A percentile compares a stretch with the other conserved stretches of the same genome.
Evolutionary conservation across 1,139 yeast genomes (phyloP).

Genomic region (Lodderomyces oxycetoniae): DNA sequence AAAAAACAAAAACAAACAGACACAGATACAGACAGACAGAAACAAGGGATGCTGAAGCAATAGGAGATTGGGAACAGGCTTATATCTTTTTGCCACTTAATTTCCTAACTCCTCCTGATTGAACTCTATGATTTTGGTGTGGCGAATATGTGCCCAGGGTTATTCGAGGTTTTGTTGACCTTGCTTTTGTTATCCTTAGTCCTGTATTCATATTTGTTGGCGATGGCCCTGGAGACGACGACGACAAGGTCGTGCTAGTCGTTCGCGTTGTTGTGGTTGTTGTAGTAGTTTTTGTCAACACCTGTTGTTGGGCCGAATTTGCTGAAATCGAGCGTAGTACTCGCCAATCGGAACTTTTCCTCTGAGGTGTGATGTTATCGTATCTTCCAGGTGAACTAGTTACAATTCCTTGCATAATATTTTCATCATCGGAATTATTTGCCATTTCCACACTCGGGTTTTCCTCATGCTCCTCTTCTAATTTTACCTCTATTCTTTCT

Average conservation of each 20-base stretch:
- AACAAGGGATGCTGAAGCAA: too few relatives aligned
- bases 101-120: constrained; percentile 39
- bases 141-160: constrained; percentile 6
- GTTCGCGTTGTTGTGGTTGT: constrained; percentile 49
- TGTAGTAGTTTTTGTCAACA: constrained; percentile 38
- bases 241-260: constrained; percentile 44
- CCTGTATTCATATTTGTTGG: constrained; percentile 12
- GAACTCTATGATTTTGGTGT: constrained; percentile 20
- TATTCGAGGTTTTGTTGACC: constrained; percentile 15
- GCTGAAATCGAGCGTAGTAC: constrained; percentile 41
- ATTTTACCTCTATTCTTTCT: constrained; percentile 66
- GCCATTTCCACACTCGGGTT: constrained; percentile 19
- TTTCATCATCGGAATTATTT: constrained; percentile 41
- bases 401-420: constrained; percentile 17
- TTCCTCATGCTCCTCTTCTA: constrained; percentile 18
- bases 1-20: too few relatives aligned
- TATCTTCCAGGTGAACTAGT: constrained; percentile 23
- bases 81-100: constrained; percentile 24
- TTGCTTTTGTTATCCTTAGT: constrained; percentile 32
- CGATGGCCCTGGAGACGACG: constrained; percentile 29
- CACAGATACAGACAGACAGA: too few relatives aligned
- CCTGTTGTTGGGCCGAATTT: constrained; percentile 29
- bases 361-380: constrained; percentile 14
- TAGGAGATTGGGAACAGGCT: too few relatives aligned
- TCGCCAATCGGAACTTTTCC: constrained; percentile 29